These are phyloP conservation scores for Fusarium sp. DNA, from an alignment of 2,329 filamentous ascomycete genomes.

Conservation along the genomic window DNA sequence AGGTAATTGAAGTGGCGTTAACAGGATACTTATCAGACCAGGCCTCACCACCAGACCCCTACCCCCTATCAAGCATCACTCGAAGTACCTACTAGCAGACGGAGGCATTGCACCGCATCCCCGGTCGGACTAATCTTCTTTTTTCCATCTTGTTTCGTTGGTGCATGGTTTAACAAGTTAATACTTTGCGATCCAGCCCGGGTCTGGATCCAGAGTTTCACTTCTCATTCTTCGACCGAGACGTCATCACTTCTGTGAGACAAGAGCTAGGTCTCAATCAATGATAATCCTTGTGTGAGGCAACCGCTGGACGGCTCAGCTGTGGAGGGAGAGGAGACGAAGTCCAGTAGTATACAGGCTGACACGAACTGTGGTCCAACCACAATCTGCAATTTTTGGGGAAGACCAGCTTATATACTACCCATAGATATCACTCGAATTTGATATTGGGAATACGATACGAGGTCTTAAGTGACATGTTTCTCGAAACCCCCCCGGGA, in stretches of 20 bases:
- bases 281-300: slow-evolving; percentile 1
- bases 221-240: slow-evolving; percentile 12
- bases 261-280: slow-evolving; percentile 16
- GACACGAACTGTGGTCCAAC: background rate
- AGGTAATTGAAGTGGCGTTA: slow-evolving; percentile 34
- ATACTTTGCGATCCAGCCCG: slow-evolving; percentile 19
- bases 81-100: slow-evolving; percentile 41
- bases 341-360: background rate
- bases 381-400: background rate
- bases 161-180: slow-evolving; percentile 7
- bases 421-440: slow-evolving; percentile 20
- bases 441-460: slow-evolving; percentile 19
- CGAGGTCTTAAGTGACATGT: background rate
- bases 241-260: slow-evolving; percentile 36
- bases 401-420: background rate
- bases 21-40: slow-evolving; percentile 5
- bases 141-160: slow-evolving; percentile 42
- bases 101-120: slow-evolving; percentile 33
- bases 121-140: slow-evolving; percentile 41
- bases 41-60: background rate
- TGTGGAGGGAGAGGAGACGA: slow-evolving; percentile 3
- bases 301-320: slow-evolving; percentile 13
- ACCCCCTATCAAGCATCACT: background rate
- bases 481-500: slow-evolving; percentile 9
- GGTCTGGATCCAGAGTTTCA: slow-evolving; percentile 26